Evolutionary conservation across 768 basidiomycete species (phyloP).

Genomic region (Agaricus bisporus): DNA sequence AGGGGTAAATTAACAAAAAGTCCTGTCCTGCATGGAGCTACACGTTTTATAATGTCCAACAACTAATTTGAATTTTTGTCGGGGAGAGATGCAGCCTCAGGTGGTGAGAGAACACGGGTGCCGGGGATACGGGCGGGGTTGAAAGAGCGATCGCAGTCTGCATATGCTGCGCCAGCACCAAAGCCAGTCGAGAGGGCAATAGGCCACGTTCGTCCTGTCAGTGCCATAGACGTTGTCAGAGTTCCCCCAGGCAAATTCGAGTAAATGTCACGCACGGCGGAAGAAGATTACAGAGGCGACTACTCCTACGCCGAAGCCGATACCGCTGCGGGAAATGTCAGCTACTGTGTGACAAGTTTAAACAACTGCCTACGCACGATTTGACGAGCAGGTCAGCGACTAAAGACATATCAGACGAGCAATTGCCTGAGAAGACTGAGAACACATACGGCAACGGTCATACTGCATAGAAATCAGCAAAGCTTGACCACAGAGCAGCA

Average conservation of each 20-base stretch:
- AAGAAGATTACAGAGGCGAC: conserved; percentile 88
- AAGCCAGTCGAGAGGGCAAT: conserved; percentile 83
- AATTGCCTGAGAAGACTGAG: conserved; percentile 2
- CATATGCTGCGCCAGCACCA: conserved; percentile 81
- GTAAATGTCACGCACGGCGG: conserved; percentile 58
- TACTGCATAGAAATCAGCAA: conserved; percentile 42
- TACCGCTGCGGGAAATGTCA: conserved; percentile 44
- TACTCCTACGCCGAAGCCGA: conserved; percentile 86
- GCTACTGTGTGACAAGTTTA: conserved; percentile 10
- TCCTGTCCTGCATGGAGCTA: neutral
- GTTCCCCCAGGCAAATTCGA: neutral
- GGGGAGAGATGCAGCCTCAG: conserved; percentile 22
- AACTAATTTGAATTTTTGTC: conserved; percentile 9
- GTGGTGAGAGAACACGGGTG: conserved; percentile 58
- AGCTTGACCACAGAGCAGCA: neutral
- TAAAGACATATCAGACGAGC: conserved; percentile 13
- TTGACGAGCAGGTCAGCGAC: conserved; percentile 60
- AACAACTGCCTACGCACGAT: conserved; percentile 42
- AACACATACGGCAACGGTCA: conserved; percentile 75
- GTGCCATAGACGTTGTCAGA: conserved; percentile 5
- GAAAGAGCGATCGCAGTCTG: conserved; percentile 91
- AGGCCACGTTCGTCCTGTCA: conserved; percentile 85
- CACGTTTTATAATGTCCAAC: neutral
- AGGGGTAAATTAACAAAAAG: neutral
- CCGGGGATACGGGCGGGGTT: conserved; percentile 87